These are phyloP conservation scores for Lablab purpureus DNA, from an alignment of 306 rosid species.

Conservation along the genomic window DNA sequence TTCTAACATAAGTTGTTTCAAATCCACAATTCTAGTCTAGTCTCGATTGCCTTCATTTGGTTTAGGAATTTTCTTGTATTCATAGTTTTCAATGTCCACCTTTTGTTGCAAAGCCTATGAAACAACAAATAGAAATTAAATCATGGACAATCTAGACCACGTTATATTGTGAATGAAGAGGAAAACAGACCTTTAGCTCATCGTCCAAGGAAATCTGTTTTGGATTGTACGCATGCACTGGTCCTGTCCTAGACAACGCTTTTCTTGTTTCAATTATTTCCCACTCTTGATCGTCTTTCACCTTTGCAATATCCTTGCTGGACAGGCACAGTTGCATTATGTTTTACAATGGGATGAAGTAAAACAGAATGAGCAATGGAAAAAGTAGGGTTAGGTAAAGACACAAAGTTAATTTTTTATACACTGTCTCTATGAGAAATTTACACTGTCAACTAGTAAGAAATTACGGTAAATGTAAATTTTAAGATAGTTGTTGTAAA, in stretches of 20 bases:
- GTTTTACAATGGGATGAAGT: slow-evolving; percentile 23
- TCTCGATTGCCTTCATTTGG: slow-evolving; percentile 59
- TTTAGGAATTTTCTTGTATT: slow-evolving; percentile 78
- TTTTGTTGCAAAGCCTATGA: slow-evolving; percentile 69
- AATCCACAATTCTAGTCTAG: slow-evolving; percentile 43
- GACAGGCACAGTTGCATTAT: slow-evolving; percentile 44
- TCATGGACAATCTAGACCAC: slow-evolving; percentile 22
- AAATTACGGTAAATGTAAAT: neutral
- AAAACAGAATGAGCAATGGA: slow-evolving; percentile 16
- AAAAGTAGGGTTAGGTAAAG: slow-evolving; percentile 1
- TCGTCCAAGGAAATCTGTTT: slow-evolving; percentile 74
- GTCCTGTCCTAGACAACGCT: slow-evolving; percentile 82
- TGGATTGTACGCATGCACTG: slow-evolving; percentile 72
- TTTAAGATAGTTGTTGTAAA: neutral
- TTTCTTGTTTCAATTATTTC: slow-evolving; percentile 81
- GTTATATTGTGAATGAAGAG: slow-evolving; percentile 24
- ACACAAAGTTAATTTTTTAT: neutral
- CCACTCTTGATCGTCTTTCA: slow-evolving; percentile 93
- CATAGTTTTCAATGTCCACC: slow-evolving; percentile 76
- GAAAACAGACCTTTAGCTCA: slow-evolving; percentile 68
- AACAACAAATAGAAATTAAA: slow-evolving; percentile 40
- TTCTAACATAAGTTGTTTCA: neutral
- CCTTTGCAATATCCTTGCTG: slow-evolving; percentile 88
- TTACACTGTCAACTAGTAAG: neutral
- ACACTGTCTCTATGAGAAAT: no score